Conservation (phyloP, 2,329 filamentous ascomycete species). For the Pseudocercospora musae region DNA sequence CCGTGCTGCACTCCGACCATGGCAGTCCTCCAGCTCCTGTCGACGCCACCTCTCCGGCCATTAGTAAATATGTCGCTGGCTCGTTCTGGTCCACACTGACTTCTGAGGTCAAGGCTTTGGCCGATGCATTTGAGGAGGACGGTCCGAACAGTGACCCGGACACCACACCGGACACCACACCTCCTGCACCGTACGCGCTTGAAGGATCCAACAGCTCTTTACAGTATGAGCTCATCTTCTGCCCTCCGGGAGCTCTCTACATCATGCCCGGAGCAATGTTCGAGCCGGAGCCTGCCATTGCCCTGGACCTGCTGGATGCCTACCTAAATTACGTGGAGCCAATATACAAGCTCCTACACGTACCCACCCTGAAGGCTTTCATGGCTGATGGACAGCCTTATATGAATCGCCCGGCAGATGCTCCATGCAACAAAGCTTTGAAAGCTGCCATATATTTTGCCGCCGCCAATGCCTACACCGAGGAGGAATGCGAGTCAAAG, state of each 20-base stretch:
- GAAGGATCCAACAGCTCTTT: constrained; percentile 8
- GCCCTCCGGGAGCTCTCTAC: constrained; percentile 31
- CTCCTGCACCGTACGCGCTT: constrained; percentile 10
- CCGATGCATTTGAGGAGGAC: constrained; percentile 33
- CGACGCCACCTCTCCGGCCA: constrained; percentile 15
- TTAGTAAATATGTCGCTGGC: constrained; percentile 32
- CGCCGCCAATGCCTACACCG: constrained; percentile 30
- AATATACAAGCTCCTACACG: constrained; percentile 32
- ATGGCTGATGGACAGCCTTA: constrained; percentile 26
- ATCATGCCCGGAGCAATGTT: constrained; percentile 32
- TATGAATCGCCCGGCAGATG: constrained; percentile 24
- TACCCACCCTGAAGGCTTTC: constrained; percentile 26
- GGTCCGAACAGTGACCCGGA: constrained; percentile 19
- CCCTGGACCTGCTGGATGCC: constrained; percentile 19
- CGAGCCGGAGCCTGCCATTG: constrained; percentile 24
- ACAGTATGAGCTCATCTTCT: constrained; percentile 33
- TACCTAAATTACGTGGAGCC: constrained; percentile 32
- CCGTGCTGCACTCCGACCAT: background rate
- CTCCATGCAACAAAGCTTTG: constrained; percentile 28
- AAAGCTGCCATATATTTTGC: constrained; percentile 33
- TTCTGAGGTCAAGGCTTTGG: constrained; percentile 33
- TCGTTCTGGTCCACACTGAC: constrained; percentile 34
- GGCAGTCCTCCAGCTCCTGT: constrained; percentile 8
- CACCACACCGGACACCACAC: constrained; percentile 19
- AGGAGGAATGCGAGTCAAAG: constrained; percentile 28